Percentiles rank a stretch among this genome's conserved stretches.
Evolutionary conservation across 768 basidiomycete species (phyloP).

Genomic region (button mushroom (Agaricus bisporus)): DNA sequence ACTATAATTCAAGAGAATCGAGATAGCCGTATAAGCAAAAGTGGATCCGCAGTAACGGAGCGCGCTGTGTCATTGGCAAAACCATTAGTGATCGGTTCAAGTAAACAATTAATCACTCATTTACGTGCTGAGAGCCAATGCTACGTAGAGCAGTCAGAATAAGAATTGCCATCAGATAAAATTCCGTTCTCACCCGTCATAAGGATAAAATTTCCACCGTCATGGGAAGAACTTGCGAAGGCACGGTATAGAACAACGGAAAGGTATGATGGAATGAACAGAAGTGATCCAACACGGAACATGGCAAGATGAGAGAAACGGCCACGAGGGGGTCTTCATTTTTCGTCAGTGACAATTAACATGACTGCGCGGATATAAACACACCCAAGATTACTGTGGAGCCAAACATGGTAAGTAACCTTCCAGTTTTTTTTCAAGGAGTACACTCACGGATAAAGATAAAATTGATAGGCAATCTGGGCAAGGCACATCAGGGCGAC

Average conservation of each 20-base stretch:
- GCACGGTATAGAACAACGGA: conserved; percentile 68
- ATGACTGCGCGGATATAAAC: conserved; percentile 9
- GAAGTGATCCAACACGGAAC: conserved; percentile 81
- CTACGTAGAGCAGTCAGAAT: conserved; percentile 28
- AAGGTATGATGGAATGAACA: conserved; percentile 90
- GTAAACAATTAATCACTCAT: conserved; percentile 19
- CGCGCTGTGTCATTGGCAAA: conserved; percentile 42
- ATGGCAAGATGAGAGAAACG: conserved; percentile 82
- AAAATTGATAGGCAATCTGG: conserved; percentile 88
- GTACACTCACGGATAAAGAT: conserved; percentile 79
- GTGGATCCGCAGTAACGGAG: conserved; percentile 83
- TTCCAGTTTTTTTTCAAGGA: conserved; percentile 11
- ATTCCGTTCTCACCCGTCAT: conserved; percentile 60
- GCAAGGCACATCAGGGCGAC: conserved; percentile 93
- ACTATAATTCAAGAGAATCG: conserved; percentile 86
- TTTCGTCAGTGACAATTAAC: conserved; percentile 4
- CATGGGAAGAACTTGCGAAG: conserved; percentile 63
- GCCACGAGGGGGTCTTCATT: conserved; percentile 67
- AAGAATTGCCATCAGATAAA: not conserved
- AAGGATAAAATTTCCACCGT: conserved; percentile 63
- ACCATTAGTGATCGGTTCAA: not conserved
- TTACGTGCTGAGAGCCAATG: conserved; percentile 76
- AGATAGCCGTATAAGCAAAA: conserved; percentile 86
- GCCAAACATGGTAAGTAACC: conserved; percentile 1
- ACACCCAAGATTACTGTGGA: conserved; percentile 58